Base-by-base conservation (phyloP, 352 stramenopile species). In the Pythium apleroticum region DNA sequence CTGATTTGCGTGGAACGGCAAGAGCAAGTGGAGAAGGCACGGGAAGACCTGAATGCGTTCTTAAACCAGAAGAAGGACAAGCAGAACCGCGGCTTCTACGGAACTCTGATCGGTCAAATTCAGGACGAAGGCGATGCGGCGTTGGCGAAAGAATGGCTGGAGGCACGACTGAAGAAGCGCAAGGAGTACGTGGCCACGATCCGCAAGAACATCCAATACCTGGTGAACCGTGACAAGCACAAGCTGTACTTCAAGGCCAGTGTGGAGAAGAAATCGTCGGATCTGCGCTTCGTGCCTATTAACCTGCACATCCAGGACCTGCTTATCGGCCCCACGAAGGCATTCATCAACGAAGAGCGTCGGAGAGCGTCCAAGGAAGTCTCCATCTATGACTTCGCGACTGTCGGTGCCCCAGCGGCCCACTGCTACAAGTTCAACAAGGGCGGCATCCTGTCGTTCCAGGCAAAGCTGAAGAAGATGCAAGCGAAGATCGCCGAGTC, bases 351-450 rank as follows among this genome's bases (percentile, higher is more conserved):
- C 39, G 85, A 95, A 54, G 85, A 93, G 46, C 77, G 80, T 57
- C 78, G 84, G 27, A 68, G 84, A 7, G 77, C 80, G 17, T 95
- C 88, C n/a, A 90, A 90, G 57, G 81, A 93, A 39, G 85, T 96
- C 1, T 87, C 79, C 20, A 86, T 76, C 9, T 96, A 96, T 49
- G 84, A 95, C 33, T 95, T 95, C 31, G 91, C 84, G 0, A 96
- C 88, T 0, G 84, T 96, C 17, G 88, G 88, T n/a, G 88, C 88
- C 7, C 84, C 85, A 2, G 72, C 86, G 12, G 86, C 88, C 4
- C 88, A 96, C 59, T 82, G 84, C 27, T 93, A 92, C 83, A 95
- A 95, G 66, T 96, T 96, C 46, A 95, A 84, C 53, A 90, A 92
- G 54, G 88, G 88, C 39, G 88, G 88, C 27, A 92, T 96, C 57